Base-by-base conservation (phyloP, 75 land plant species). In the Pinus tabuliformis region DNA sequence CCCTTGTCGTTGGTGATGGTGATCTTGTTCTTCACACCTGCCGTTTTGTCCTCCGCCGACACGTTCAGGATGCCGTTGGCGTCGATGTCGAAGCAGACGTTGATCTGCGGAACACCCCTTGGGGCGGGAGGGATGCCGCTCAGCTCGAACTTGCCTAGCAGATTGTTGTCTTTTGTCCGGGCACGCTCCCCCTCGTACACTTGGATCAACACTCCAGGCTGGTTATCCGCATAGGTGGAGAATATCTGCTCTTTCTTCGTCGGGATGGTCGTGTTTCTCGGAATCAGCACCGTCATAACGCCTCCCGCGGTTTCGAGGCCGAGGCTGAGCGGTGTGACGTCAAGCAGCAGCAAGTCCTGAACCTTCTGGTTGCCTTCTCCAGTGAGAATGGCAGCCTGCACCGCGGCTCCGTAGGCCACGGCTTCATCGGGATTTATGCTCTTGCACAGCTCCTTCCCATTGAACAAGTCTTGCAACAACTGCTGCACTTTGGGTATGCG, bases 341-440 rank as follows among this genome's bases (percentile, higher is more conserved):
- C 89, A n/a, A 87, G 65, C 45, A 87, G 65, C 56, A 87, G 58
- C 59, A 87, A 52, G 71, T 85, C 87, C 71, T 81, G 87, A 37
- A 87, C 89, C 78, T 81, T 87, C 77, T 87, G 81, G 72, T 81
- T 77, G n/a, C 88, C 88, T 36, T 87, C 89, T 6, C 88, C 88
- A n/a, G 77, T 81, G 28, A 87, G 54, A 7, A 87, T 87, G 15
- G 89, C 89, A 0, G 89, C 89, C 61, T 87, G 89, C 0, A 87
- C 88, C 0, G 89, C 89, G 1, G 89, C 89, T 5, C 89, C 89
- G 66, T 87, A 87, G n/a, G 89, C 89, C 3, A 87, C 89, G 15
- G 89, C 89, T 74, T 87, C 89, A 52, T 87, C 89, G 3, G 89
- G 89, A 68, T 86, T 84, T 22, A 84, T 86, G 77, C 87, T 86